Conservation (phyloP, 345 rosid genomes). For the Hirschfeldia incana region DNA sequence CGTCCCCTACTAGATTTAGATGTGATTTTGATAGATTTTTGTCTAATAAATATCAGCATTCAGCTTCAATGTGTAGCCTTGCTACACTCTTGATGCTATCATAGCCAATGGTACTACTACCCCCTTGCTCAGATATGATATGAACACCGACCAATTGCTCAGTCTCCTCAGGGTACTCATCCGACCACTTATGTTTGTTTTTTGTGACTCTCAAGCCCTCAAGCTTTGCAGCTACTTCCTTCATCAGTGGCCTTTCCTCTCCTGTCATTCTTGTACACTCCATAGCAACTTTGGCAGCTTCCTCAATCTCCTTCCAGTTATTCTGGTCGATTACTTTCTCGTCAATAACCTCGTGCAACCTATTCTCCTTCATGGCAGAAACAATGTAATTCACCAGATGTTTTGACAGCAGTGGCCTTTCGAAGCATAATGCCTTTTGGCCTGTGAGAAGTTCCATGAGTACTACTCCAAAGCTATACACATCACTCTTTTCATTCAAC, state of each 20-base stretch:
- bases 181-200: background rate
- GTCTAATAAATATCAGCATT: background rate
- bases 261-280: background rate
- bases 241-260: background rate
- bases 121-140: background rate
- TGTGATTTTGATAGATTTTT: background rate
- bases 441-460: background rate
- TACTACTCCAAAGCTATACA: background rate
- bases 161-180: background rate
- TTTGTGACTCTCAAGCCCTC: background rate
- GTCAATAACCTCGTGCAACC: background rate
- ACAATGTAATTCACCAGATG: background rate
- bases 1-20: background rate
- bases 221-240: background rate
- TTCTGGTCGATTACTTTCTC: background rate
- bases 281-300: background rate
- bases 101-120: background rate
- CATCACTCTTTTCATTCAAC: background rate
- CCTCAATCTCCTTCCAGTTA: background rate
- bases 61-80: background rate
- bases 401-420: background rate
- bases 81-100: slow-evolving; percentile 13
- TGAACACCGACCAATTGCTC: background rate
- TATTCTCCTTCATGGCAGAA: background rate
- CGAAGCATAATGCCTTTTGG: background rate